Evolutionary conservation across 805 yeast species (phyloP).

Genomic region (Candida boleticola): DNA sequence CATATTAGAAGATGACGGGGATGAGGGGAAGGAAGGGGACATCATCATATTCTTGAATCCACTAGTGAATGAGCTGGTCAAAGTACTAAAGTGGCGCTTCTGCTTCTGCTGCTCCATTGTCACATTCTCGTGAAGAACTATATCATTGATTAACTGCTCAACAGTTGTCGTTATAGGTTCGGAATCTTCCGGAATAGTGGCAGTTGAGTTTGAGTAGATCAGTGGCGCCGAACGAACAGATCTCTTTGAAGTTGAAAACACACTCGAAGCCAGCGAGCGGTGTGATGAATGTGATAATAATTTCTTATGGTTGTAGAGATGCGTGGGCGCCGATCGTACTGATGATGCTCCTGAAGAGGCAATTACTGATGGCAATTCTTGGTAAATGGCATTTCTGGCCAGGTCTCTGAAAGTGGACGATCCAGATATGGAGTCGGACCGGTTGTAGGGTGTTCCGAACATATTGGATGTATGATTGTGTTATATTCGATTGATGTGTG

Average conservation of each 20-base stretch:
- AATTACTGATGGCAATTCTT: slow-evolving; percentile 33
- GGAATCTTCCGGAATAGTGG: slow-evolving; percentile 44
- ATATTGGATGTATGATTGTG: too few species aligned
- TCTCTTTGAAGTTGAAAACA: slow-evolving; percentile 35
- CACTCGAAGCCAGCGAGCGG: slow-evolving; percentile 35
- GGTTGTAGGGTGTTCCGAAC: slow-evolving; percentile 29
- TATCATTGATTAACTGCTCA: slow-evolving; percentile 43
- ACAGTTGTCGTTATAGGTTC: slow-evolving; percentile 42
- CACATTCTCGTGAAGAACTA: slow-evolving; percentile 35
- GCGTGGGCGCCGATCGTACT: slow-evolving; percentile 41
- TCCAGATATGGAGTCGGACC: slow-evolving; percentile 13
- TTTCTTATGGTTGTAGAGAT: slow-evolving; percentile 19
- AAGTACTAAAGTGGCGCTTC: neutral
- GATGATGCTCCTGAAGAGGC: slow-evolving; percentile 22
- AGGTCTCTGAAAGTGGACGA: slow-evolving; percentile 36
- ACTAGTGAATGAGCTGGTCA: neutral
- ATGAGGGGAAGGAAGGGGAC: neutral
- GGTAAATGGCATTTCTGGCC: slow-evolving; percentile 44
- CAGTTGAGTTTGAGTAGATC: slow-evolving; percentile 39
- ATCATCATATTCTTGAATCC: neutral
- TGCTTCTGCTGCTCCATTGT: slow-evolving; percentile 15
- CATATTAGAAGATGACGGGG: neutral
- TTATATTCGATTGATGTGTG: too few species aligned
- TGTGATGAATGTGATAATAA: slow-evolving; percentile 10
- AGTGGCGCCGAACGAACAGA: slow-evolving; percentile 44